Percentiles rank a stretch among this genome's conserved stretches.
Conservation (phyloP, 371 early-diverging fungal genomes). For the Mucor racemosus region DNA sequence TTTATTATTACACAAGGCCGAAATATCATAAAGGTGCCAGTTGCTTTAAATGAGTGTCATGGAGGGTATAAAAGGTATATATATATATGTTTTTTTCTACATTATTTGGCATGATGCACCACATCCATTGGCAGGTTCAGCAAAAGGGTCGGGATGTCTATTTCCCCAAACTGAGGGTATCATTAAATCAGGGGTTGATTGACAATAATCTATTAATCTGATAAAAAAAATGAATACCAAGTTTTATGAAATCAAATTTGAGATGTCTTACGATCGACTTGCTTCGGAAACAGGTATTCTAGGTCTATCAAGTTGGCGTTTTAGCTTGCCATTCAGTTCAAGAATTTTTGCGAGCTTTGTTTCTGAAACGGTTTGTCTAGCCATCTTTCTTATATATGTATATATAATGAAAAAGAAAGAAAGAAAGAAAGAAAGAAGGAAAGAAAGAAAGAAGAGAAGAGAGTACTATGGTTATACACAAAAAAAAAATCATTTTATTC, state of each 20-base stretch:
- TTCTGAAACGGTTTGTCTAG: constrained; percentile 60
- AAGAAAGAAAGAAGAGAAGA: background rate
- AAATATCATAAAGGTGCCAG: no score
- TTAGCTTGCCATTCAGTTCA: constrained; percentile 79
- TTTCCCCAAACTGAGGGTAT: constrained; percentile 82
- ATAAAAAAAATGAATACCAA: background rate
- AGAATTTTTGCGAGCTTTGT: constrained; percentile 75
- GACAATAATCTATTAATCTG: constrained; percentile 55
- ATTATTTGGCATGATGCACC: constrained; percentile 49
- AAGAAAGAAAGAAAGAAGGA: background rate
- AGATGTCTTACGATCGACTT: constrained; percentile 39
- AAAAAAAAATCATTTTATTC: constrained; percentile 4
- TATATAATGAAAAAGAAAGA: no score
- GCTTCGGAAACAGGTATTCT: constrained; percentile 86
- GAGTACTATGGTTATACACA: background rate
- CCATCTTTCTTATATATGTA: constrained; percentile 9
- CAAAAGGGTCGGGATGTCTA: constrained; percentile 81
- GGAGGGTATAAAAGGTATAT: background rate
- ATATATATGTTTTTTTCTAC: constrained; percentile 23
- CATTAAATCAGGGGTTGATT: constrained; percentile 60
- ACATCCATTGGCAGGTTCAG: constrained; percentile 50
- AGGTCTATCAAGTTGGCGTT: constrained; percentile 80
- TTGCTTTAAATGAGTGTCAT: no score
- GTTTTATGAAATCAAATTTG: background rate
- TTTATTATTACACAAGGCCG: no score